Evolutionary conservation across 2,329 filamentous ascomycete genomes (phyloP), one percentile per base, ranked within the genome.

Genomic region (Exophiala sp.): DNA sequence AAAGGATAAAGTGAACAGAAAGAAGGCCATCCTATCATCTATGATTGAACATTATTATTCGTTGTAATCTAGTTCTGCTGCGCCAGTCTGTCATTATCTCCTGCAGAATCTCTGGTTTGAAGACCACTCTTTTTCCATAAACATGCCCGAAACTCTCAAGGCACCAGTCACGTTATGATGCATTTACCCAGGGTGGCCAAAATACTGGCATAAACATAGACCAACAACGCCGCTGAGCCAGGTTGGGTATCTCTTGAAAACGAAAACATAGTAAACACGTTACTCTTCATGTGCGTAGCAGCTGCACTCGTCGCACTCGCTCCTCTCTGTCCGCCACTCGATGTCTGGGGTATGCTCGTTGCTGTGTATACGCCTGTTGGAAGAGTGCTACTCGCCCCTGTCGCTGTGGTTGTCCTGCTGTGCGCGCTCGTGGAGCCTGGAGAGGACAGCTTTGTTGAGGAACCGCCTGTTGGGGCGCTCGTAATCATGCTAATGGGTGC

Each of bases 291-390:
- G 35, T 35, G 36, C 12, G 55, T 49, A 14, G 46, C 51, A 18
- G 55, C 51, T 9, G 55, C 51, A 33, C 54, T 55, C 14, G 38
- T 54, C 11, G 51, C 29, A 18, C 48, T 52, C 1, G 43, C 48
- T 34, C 35, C 32, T 10, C 40, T 40, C 24, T n/a, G 33, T 33
- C 36, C 54, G 21, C 50, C 48, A 16, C 21, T 45, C n/a, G 52
- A 46, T 11, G 52, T 60, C 12, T 52, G 45, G 16, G 62, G 62
- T 8, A 64, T 49, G 20, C 45, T 52, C 8, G 66, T 69, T n/a
- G 67, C 67, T 0, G 67, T 69, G 54, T 65, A 69, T 7, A 69
- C 56, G 14, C 67, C 67, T 1, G 65, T 69, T 20, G 62, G 62
- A 10, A 64, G 54, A 36, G 50, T 50, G 18, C 42, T 50, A 6